Evolutionary conservation across 306 rosid species (phyloP).

Genomic region (Glycine soja): DNA sequence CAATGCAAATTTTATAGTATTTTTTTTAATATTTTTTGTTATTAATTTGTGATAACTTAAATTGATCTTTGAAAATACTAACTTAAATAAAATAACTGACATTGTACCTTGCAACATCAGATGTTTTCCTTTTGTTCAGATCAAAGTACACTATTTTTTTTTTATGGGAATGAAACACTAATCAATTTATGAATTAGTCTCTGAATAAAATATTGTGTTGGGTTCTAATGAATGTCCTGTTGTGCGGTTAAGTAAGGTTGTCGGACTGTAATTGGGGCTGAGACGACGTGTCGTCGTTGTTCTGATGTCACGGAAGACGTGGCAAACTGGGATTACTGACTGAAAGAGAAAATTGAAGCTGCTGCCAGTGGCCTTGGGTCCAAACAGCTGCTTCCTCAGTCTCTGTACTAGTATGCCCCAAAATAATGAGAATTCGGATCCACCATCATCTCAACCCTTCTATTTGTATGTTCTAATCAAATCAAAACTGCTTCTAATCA

Average conservation of each 20-base stretch:
- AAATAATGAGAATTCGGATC: not conserved
- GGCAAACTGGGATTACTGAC: constrained; percentile 10
- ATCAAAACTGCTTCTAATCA: too few relatives aligned
- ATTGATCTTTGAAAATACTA: not conserved
- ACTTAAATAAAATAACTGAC: not conserved
- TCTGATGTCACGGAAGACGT: not conserved
- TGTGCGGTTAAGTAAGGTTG: constrained; percentile 20
- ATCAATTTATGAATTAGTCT: not conserved
- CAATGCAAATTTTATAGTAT: not conserved
- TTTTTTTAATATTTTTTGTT: too few relatives aligned
- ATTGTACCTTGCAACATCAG: not conserved
- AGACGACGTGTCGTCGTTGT: not conserved
- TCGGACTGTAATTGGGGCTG: constrained; percentile 33
- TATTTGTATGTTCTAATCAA: not conserved
- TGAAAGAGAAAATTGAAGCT: not conserved
- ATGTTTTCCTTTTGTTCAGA: not conserved
- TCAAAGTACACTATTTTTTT: not conserved
- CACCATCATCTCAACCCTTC: not conserved
- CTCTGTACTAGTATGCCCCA: constrained; percentile 1
- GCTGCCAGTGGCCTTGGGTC: not conserved
- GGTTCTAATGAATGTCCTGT: not conserved
- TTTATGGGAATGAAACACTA: not conserved
- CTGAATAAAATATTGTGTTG: not conserved
- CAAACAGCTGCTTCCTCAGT: constrained; percentile 2
- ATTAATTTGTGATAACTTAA: too few relatives aligned